These are phyloP conservation scores for Moniliella sp. DNA, from an alignment of 1,284 basidiomycete species.

Conservation along the genomic window DNA sequence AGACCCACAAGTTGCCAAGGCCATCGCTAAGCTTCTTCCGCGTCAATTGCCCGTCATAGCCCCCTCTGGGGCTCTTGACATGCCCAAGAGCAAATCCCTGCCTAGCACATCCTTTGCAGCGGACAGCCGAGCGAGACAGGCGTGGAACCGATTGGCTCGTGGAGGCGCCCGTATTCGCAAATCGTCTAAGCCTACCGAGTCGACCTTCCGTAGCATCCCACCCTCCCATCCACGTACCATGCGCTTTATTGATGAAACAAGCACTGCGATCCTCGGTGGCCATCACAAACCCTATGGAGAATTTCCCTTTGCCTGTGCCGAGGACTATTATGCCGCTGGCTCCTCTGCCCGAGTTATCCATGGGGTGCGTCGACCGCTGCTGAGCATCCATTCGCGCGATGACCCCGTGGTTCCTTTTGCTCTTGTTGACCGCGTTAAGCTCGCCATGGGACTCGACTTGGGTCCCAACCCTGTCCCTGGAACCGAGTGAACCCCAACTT, in stretches of 20 bases:
- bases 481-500: conserved; percentile 46
- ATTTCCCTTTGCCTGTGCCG: conserved; percentile 39
- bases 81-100: neutral
- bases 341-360: conserved; percentile 11
- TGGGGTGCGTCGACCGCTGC: conserved; percentile 35
- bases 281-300: conserved; percentile 34
- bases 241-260: conserved; percentile 38
- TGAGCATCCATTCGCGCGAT: conserved; percentile 69
- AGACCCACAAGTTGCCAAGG: conserved; percentile 12
- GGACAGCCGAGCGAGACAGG: neutral
- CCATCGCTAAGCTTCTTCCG: no score
- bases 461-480: conserved; percentile 36
- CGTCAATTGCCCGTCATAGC: no score
- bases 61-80: conserved; percentile 6
- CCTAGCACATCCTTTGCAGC: no score
- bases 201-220: neutral
- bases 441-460: conserved; percentile 11
- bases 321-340: conserved; percentile 51
- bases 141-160: neutral
- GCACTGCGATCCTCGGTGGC: conserved; percentile 58
- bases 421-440: conserved; percentile 8
- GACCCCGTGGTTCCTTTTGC: conserved; percentile 53
- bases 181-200: neutral
- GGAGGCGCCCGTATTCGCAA: neutral
- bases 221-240: conserved; percentile 4